These are phyloP conservation scores for Nissolia schottii DNA, from an alignment of 306 rosid species.

Conservation along the genomic window DNA sequence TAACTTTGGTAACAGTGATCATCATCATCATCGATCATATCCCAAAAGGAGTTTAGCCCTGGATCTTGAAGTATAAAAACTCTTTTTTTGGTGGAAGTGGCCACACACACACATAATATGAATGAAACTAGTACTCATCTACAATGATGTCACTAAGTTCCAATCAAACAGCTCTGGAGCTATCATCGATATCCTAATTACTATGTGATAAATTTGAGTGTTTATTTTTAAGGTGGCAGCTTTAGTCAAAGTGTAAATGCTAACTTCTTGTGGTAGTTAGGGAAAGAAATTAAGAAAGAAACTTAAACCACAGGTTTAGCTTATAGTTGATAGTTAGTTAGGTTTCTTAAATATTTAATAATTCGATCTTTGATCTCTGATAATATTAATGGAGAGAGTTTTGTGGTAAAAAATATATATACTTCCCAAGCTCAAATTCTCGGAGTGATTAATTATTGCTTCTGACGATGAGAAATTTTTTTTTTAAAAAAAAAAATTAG, in stretches of 20 bases:
- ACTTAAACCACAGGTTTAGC: no score
- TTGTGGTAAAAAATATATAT: no score
- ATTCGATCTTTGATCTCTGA: no score
- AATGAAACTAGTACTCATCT: background rate
- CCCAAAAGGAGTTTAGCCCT: background rate
- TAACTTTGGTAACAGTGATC: background rate
- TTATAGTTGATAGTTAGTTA: no score
- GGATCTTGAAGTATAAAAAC: background rate
- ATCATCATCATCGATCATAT: no score
- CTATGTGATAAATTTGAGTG: background rate
- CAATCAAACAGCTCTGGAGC: background rate
- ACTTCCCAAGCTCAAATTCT: no score
- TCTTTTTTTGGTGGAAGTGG: slow-evolving; percentile 7
- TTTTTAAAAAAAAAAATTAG: no score
- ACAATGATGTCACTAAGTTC: background rate
- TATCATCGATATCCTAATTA: background rate
- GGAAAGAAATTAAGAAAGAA: background rate
- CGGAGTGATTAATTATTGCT: no score
- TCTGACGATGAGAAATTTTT: no score
- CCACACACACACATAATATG: no score
- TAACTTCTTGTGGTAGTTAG: background rate
- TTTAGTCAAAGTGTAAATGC: background rate
- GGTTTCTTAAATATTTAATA: no score
- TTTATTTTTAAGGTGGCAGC: background rate
- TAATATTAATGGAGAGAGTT: no score